Percentiles rank a stretch among this genome's conserved stretches.
Conservation (phyloP, 2,329 filamentous ascomycete species). For the Pseudogymnoascus sp. region DNA sequence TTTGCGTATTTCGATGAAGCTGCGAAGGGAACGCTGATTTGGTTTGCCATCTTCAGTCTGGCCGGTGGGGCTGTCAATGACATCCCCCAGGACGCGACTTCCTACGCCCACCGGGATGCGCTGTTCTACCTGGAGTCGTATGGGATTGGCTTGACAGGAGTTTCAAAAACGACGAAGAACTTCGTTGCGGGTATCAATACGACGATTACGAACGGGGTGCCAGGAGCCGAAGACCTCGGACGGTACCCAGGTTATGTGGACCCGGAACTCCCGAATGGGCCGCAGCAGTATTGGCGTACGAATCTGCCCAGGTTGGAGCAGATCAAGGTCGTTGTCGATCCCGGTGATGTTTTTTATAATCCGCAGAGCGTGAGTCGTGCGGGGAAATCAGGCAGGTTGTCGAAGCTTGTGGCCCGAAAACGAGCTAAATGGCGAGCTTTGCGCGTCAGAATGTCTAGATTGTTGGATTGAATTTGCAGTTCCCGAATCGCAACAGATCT, state of each 20-base stretch:
- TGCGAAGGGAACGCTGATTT: conserved; percentile 43
- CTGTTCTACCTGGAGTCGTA: conserved; percentile 57
- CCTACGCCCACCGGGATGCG: conserved; percentile 56
- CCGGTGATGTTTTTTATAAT: conserved; percentile 48
- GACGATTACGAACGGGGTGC: conserved; percentile 32
- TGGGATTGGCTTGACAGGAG: conserved; percentile 39
- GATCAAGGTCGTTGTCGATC: conserved; percentile 46
- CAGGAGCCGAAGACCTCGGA: conserved; percentile 31
- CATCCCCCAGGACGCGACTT: conserved; percentile 44
- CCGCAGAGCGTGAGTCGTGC: conserved; percentile 30
- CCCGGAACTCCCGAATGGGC: conserved; percentile 33
- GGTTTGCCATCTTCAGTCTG: conserved; percentile 56
- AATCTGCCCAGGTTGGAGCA: conserved; percentile 39
- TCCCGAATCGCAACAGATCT: not conserved
- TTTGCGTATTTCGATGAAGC: conserved; percentile 45
- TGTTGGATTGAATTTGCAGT: too few species aligned
- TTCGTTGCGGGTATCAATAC: conserved; percentile 46
- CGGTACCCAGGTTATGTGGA: conserved; percentile 60
- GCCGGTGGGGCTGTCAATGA: conserved; percentile 53
- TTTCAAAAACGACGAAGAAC: conserved; percentile 37
- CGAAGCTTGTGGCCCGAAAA: not conserved
- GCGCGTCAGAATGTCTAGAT: too few species aligned
- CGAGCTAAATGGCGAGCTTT: not conserved
- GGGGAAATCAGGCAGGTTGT: not conserved
- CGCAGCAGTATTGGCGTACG: conserved; percentile 42